Evolutionary conservation across 331 rosid species (phyloP).

Genomic region (Malus hybrid): DNA sequence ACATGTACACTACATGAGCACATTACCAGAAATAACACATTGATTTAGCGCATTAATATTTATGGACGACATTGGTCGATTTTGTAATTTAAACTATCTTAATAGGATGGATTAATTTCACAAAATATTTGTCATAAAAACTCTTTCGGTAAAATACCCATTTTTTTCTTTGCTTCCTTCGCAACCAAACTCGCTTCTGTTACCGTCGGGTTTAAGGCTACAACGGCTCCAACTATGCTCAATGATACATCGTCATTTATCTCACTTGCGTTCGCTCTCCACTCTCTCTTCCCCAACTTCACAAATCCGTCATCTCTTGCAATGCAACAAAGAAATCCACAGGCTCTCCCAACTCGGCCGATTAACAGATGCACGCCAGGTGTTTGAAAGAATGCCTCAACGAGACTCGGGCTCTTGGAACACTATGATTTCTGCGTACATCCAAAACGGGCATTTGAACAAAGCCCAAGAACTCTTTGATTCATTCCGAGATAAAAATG

Average conservation of each 20-base stretch:
- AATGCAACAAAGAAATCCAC: slow-evolving; percentile 21
- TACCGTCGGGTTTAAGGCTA: not conserved
- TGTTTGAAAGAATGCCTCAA: slow-evolving; percentile 21
- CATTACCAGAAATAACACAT: too few species aligned
- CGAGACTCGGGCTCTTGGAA: slow-evolving; percentile 20
- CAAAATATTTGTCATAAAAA: too few species aligned
- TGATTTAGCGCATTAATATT: too few species aligned
- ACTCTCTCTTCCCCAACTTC: slow-evolving; percentile 3
- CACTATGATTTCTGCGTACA: slow-evolving; percentile 26
- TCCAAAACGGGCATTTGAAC: slow-evolving; percentile 8
- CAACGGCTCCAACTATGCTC: slow-evolving; percentile 19
- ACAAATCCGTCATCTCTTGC: not conserved
- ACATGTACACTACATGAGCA: too few species aligned
- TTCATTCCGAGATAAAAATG: slow-evolving; percentile 26
- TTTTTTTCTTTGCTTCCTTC: not conserved
- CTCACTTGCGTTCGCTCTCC: slow-evolving; percentile 14
- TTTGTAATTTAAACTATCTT: too few species aligned
- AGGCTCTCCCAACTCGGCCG: slow-evolving; percentile 18
- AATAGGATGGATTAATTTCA: accelerated
- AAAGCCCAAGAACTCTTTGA: slow-evolving; percentile 22
- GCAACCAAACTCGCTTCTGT: not conserved
- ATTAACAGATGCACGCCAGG: slow-evolving; percentile 13
- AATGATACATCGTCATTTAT: slow-evolving; percentile 19
- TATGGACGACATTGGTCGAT: accelerated
- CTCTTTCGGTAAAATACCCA: too few species aligned